Evolutionary conservation across 2,329 filamentous ascomycete genomes (phyloP), one percentile per base, ranked within the genome.

Genomic region (Penicillium aurantiogriseum): DNA sequence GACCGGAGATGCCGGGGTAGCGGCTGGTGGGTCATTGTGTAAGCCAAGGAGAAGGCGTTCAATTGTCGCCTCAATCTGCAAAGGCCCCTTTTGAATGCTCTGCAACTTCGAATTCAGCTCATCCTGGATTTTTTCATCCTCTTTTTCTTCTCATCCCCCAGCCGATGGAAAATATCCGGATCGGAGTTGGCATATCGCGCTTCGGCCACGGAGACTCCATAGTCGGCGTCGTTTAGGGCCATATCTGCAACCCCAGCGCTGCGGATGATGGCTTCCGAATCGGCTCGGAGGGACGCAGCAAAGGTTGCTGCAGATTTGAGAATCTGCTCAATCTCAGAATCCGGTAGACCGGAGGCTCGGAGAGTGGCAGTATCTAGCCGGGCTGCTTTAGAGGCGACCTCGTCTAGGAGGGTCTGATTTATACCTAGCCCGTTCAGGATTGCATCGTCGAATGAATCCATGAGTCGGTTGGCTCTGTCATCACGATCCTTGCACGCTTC

Each of bases 201-300:
- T 63, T 81, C 78, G 36, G 81, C 80, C 49, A 84, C 79, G n/a
- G 81, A 80, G 21, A 83, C 77, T 45, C 79, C 77, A 51, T 82
- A 80, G 56, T 83, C 80, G 1, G 80, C 77, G 25, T 80, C 74
- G 57, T 83, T 84, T 55, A 83, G 74, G 6, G 74, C 67, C 48
- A 78, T 74, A 59, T 84, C 82, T 3, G 80, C 76, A 17, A 72
- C 67, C 43, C 79, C 78, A 47, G 83, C 82, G 23, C 71, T 75
- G 42, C 71, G 74, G 17, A 81, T 69, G 29, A 81, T 77, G 9
- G 74, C 73, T 60, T 79, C 77, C 2, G 79, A 80, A 57, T 80
- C 77, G 62, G 69, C 57, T 29, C 70, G 64, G 67, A 81, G 63
- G 61, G 73, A 67, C 61, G 74, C 70, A 59, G 80, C 63, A 59